Percentiles rank a stretch among this genome's conserved stretches.
Conservation (phyloP, 345 rosid species). For the Moringa oleifera region DNA sequence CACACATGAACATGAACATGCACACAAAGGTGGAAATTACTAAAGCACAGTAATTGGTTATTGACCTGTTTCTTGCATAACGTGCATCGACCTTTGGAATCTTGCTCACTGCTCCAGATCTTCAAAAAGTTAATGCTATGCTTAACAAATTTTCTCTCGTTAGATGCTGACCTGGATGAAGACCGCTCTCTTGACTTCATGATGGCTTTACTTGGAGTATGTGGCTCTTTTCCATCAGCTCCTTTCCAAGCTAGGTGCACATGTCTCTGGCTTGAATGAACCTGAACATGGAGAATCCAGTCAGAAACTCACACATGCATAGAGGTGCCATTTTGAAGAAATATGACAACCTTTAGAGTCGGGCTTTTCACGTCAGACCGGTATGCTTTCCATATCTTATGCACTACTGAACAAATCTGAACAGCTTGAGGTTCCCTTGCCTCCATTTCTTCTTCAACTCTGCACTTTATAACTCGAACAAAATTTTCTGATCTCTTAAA, state of each 20-base stretch:
- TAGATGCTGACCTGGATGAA: slow-evolving; percentile 46
- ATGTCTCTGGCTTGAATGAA: slow-evolving; percentile 87
- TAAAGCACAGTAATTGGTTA: slow-evolving; percentile 16
- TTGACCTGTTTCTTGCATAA: slow-evolving; percentile 75
- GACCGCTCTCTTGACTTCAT: slow-evolving; percentile 57
- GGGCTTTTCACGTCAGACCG: slow-evolving; percentile 55
- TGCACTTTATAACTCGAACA: slow-evolving; percentile 83
- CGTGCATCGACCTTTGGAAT: slow-evolving; percentile 62
- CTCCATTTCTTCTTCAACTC: slow-evolving; percentile 46
- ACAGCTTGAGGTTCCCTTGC: slow-evolving; percentile 73
- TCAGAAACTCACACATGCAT: neutral
- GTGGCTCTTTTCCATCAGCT: slow-evolving; percentile 43
- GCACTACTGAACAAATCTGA: slow-evolving; percentile 72
- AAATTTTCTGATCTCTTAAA: slow-evolving; percentile 83
- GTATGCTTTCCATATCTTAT: slow-evolving; percentile 80
- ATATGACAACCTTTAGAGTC: slow-evolving; percentile 53
- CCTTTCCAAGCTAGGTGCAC: slow-evolving; percentile 74
- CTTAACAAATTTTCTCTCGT: slow-evolving; percentile 55
- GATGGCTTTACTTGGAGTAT: slow-evolving; percentile 38
- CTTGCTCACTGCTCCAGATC: slow-evolving; percentile 89
- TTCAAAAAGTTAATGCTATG: slow-evolving; percentile 71
- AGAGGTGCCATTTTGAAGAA: slow-evolving; percentile 1
- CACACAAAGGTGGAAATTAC: slow-evolving; percentile 6
- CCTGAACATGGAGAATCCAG: slow-evolving; percentile 36
- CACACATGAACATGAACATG: neutral